Percentiles rank a stretch among this genome's conserved stretches.
Evolutionary conservation across 1,284 basidiomycete genomes (phyloP).

Genomic region (Thecaphora thlaspeos): DNA sequence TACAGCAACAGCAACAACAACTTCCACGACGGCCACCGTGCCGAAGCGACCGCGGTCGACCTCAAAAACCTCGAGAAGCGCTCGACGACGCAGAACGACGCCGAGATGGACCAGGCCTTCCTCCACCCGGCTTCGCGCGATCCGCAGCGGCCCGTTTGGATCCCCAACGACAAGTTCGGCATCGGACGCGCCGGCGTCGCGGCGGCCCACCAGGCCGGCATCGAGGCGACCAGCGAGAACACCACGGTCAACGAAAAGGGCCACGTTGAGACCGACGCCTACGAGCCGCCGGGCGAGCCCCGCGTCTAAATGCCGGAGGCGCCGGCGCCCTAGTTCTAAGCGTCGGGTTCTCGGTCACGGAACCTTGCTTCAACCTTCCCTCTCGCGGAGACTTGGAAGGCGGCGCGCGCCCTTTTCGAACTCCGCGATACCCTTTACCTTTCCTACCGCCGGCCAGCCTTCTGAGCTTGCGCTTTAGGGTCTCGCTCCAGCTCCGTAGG

Average conservation of each 20-base stretch:
- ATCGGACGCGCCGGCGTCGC: constrained; percentile 47
- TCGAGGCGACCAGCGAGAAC: constrained; percentile 45
- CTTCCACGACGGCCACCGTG: neutral
- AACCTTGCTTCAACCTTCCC: no score
- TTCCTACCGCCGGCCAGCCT: no score
- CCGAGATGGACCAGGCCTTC: constrained; percentile 43
- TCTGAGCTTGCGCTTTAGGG: no score
- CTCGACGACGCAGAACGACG: constrained; percentile 16
- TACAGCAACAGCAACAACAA: constrained; percentile 6
- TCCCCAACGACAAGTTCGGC: constrained; percentile 54
- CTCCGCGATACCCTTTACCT: no score
- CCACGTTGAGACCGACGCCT: constrained; percentile 44
- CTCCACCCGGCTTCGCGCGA: constrained; percentile 47
- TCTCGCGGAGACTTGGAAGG: no score
- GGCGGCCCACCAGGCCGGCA: constrained; percentile 44
- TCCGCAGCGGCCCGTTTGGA: constrained; percentile 51
- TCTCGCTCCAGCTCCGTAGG: no score
- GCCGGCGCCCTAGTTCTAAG: no score
- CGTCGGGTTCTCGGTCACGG: no score
- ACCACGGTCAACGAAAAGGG: constrained; percentile 52
- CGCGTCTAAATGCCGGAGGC: no score
- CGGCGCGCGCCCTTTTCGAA: no score
- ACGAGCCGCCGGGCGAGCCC: constrained; percentile 50
- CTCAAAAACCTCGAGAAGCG: constrained; percentile 7
- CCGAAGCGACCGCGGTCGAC: constrained; percentile 5